Evolutionary conservation across 805 yeast genomes (phyloP).

Genomic region (Kodamaea hsintzibuensis): DNA sequence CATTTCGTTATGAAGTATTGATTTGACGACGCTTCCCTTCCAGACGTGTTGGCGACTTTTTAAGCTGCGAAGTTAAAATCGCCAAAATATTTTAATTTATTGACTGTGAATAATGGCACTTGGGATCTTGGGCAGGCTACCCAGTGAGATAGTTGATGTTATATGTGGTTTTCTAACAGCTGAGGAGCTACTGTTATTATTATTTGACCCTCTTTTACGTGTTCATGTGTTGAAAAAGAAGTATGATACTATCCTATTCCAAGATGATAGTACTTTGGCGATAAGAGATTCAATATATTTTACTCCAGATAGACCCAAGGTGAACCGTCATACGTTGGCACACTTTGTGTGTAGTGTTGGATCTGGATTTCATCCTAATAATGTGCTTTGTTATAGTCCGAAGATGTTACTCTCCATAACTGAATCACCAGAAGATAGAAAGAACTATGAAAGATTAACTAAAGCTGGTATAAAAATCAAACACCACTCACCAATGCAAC

Average conservation of each 20-base stretch:
- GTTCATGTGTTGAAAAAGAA: background rate
- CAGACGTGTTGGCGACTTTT: background rate
- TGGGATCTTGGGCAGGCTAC: background rate
- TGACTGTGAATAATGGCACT: background rate
- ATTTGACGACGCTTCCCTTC: background rate
- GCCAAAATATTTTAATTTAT: background rate
- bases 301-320: background rate
- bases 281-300: background rate
- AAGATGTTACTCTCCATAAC: background rate
- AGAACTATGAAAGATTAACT: background rate
- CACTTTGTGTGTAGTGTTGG: background rate
- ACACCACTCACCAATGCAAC: background rate
- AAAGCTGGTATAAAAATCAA: background rate
- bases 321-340: background rate
- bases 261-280: background rate
- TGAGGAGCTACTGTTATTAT: background rate
- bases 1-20: background rate
- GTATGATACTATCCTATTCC: background rate
- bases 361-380: background rate
- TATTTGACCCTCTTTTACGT: background rate
- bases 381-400: background rate
- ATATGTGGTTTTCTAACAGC: background rate
- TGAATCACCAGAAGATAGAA: background rate
- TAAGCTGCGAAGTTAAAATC: background rate
- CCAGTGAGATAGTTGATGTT: background rate